phyloP scores from a whole-genome alignment of 495 filamentous ascomycete genomes.

The Thozetella sp. region DNA sequence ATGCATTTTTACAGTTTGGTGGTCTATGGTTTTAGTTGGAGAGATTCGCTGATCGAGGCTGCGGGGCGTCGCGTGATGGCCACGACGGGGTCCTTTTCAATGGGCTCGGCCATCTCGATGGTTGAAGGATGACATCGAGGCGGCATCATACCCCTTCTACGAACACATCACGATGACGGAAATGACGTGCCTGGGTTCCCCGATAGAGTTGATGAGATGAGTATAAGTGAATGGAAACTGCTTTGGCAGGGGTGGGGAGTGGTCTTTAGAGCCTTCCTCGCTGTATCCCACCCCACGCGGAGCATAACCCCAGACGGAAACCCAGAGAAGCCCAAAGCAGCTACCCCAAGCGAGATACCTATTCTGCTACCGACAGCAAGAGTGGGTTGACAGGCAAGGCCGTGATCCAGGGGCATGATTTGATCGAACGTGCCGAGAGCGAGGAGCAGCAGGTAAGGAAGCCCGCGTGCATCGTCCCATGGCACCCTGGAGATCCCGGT shows the following conservation, averaged over 20 bases:
- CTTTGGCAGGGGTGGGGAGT: background rate
- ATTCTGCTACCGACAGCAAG: background rate
- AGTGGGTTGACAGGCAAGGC: slow-evolving; percentile 6
- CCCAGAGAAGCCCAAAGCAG: background rate
- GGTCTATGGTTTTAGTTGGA: no score
- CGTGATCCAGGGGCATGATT: slow-evolving; percentile 5
- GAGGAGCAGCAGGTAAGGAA: slow-evolving; percentile 1
- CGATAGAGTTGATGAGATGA: background rate
- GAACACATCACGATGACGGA: background rate
- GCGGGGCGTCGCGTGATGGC: background rate
- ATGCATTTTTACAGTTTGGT: no score
- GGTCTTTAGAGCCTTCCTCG: background rate
- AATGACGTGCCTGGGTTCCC: background rate
- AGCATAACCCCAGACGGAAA: background rate
- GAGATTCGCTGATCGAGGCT: background rate
- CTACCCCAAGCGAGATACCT: background rate
- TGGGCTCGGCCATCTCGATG: background rate
- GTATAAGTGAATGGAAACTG: background rate
- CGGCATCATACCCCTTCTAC: background rate
- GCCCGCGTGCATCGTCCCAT: background rate
- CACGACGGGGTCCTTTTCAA: background rate
- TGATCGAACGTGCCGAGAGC: slow-evolving; percentile 6
- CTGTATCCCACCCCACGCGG: background rate
- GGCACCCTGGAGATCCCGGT: background rate
- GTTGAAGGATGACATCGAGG: background rate